Conservation (phyloP, 345 rosid species). For the Pistacia vera region DNA sequence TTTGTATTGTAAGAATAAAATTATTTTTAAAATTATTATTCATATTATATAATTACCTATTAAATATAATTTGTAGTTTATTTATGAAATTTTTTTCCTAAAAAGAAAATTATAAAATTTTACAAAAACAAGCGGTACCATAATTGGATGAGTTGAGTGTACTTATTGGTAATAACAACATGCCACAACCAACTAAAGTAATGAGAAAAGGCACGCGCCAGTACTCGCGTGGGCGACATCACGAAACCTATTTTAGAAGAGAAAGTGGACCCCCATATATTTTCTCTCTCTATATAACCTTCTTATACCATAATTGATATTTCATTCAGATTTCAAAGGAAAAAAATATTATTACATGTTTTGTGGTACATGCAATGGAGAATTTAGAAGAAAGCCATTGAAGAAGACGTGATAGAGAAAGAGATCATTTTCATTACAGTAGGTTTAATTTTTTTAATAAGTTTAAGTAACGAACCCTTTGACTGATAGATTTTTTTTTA, state of each 20-base stretch:
- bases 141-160: background rate
- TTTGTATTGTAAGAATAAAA: too few relatives aligned
- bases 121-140: too few relatives aligned
- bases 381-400: conserved; percentile 6
- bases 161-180: background rate
- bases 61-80: too few relatives aligned
- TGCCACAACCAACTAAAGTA: background rate
- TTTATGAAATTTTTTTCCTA: too few relatives aligned
- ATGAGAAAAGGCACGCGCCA: conserved; percentile 1
- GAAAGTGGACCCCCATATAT: conserved; percentile 26
- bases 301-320: background rate
- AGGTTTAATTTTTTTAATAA: background rate
- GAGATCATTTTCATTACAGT: background rate
- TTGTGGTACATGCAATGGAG: background rate
- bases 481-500: conserved; percentile 8
- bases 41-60: background rate
- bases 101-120: too few relatives aligned
- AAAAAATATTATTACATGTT: background rate
- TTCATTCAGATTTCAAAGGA: background rate
- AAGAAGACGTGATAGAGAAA: background rate
- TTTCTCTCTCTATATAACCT: background rate
- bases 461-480: conserved; percentile 9
- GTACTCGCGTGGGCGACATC: conserved; percentile 37
- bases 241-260: conserved; percentile 34
- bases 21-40: too few relatives aligned